Evolutionary conservation across 2,329 filamentous ascomycete species (phyloP), one percentile per base, ranked within the genome.

Genomic region (Immersiporthe knoxdaviesiana): DNA sequence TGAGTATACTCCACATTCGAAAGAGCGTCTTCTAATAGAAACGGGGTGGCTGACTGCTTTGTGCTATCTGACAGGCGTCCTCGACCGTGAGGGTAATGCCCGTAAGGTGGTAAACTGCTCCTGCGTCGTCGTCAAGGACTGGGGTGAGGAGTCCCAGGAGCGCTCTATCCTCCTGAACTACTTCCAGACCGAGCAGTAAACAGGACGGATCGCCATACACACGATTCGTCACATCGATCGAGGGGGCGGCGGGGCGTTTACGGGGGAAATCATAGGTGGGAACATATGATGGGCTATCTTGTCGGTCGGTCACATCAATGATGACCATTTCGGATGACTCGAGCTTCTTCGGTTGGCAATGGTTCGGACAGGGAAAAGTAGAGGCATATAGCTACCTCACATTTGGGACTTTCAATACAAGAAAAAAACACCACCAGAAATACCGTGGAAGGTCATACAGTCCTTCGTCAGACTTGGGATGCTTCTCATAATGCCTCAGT

Each of bases 41-140:
- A 35, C 35, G 27, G 10, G n/a, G 54, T 41, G 66, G 65, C 54
- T 63, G 58, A 71, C 65, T 69, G 35, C 8, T 35, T 8, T n/a
- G n/a, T n/a, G 41, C 65, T n/a, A 56, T 39, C 10, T 18, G 12
- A 32, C 67, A 97, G 95, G 95, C 87, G 94, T 97, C 78, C 91
- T 99, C 79, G 96, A 99, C 88, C 95, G 96, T 81, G 96, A 99
- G 87, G 96, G 96, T 79, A 99, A 99, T 86, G 94, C 96, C 80
- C 93, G 96, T 86, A 99, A 99, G 92, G 95, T 99, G 77, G 96
- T 99, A 88, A 99, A 99, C 92, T 99, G 96, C 94, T 98, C 95
- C 81, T 98, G 96, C 89, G 96, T 99, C 80, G 96, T 99, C 74
- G 96, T 99, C 81, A 95, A 96, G 88, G 94, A 99, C 85, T 99